Percentiles rank a stretch among this genome's conserved stretches.
phyloP scores from a whole-genome alignment of 345 rosid genomes.

The Triadica sebifera region DNA sequence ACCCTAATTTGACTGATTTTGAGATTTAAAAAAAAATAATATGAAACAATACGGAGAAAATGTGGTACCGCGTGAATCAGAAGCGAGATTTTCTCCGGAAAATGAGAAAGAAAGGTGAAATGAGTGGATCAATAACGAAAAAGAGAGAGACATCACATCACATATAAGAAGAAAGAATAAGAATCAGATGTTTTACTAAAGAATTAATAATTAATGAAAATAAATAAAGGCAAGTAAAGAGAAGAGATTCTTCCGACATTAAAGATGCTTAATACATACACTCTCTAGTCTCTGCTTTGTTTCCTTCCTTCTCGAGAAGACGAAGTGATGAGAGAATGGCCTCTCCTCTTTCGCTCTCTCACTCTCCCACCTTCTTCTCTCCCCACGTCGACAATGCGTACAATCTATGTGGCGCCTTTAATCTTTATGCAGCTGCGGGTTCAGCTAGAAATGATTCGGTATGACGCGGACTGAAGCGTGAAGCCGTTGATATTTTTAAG shows the following conservation, averaged over 20 bases:
- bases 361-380: not conserved
- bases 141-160: not conserved
- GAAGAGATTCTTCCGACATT: slow-evolving; percentile 38
- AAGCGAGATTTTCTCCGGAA: slow-evolving; percentile 24
- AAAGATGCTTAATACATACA: not conserved
- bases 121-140: slow-evolving; percentile 15
- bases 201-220: not conserved
- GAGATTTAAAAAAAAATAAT: not conserved
- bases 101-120: slow-evolving; percentile 24
- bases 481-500: too few species aligned
- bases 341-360: not conserved
- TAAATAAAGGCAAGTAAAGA: not conserved
- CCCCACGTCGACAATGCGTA: not conserved
- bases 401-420: slow-evolving; percentile 20
- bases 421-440: slow-evolving; percentile 28
- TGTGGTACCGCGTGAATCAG: slow-evolving; percentile 15
- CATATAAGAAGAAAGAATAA: slow-evolving; percentile 4
- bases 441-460: slow-evolving; percentile 25
- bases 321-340: not conserved
- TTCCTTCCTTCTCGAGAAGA: not conserved
- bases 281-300: not conserved
- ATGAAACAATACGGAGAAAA: not conserved
- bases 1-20: not conserved
- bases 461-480: not conserved
- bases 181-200: not conserved